phyloP scores from a whole-genome alignment of 768 basidiomycete genomes.

The Rhodotorula paludigena region DNA sequence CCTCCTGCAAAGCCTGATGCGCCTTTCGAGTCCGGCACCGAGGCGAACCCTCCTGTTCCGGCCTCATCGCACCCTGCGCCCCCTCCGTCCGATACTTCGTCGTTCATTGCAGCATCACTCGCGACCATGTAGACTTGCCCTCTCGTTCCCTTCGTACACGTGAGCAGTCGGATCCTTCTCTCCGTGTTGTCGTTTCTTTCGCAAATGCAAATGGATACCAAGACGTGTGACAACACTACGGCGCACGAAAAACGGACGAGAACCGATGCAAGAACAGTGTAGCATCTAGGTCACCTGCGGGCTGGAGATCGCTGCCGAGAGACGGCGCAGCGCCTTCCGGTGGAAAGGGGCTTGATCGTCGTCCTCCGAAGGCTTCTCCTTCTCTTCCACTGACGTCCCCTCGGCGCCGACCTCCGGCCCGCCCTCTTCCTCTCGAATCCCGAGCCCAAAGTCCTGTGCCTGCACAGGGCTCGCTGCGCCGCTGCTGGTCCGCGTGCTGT shows the following conservation, averaged over 20 bases:
- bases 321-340: slow-evolving; percentile 16
- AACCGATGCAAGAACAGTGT: not conserved
- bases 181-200: not conserved
- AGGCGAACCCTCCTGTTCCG: not conserved
- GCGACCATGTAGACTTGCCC: not conserved
- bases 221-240: not conserved
- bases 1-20: not conserved
- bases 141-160: too few relatives aligned
- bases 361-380: not conserved
- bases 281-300: not conserved
- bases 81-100: not conserved
- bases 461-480: not conserved
- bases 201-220: not conserved
- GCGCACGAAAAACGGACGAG: not conserved
- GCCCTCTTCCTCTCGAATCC: not conserved
- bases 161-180: too few relatives aligned
- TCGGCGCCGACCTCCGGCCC: not conserved
- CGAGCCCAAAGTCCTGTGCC: not conserved
- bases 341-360: not conserved
- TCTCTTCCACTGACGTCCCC: too few relatives aligned
- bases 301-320: slow-evolving; percentile 6
- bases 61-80: not conserved
- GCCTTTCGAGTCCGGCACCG: not conserved
- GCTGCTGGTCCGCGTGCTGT: not conserved
- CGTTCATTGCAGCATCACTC: not conserved